Percentiles rank a stretch among this genome's conserved stretches.
Evolutionary conservation across 345 rosid species (phyloP).

Genomic region (Arabis hirsuta): DNA sequence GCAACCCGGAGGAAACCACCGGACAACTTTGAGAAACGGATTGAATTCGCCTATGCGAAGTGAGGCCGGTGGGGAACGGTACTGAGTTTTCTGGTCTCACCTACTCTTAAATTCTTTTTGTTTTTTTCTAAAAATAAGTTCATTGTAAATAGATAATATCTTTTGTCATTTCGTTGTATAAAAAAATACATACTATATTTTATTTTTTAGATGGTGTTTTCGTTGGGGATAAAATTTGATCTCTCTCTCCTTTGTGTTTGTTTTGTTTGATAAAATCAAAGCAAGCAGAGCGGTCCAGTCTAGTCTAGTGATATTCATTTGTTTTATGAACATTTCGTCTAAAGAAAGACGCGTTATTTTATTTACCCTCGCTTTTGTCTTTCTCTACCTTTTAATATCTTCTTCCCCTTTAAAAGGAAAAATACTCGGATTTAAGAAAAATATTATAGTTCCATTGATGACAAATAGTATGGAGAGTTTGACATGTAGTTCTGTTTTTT

Average conservation of each 20-base stretch:
- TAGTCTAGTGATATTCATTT: background rate
- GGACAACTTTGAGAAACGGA: slow-evolving; percentile 44
- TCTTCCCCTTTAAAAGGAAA: background rate
- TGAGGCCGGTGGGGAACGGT: slow-evolving; percentile 46
- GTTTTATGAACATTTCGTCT: slow-evolving; percentile 14
- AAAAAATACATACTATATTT: background rate
- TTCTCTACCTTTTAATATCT: background rate
- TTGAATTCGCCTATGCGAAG: slow-evolving; percentile 52
- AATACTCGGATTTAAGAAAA: background rate
- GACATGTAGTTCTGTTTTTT: too few relatives aligned
- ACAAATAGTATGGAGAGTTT: too few relatives aligned
- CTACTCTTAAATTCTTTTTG: slow-evolving; percentile 10
- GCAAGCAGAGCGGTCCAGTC: slow-evolving; percentile 20
- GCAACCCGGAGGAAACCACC: slow-evolving; percentile 27
- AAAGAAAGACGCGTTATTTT: slow-evolving; percentile 35
- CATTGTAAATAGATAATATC: slow-evolving; percentile 21
- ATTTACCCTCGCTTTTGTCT: background rate
- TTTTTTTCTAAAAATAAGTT: background rate
- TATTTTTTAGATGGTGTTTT: slow-evolving; percentile 12
- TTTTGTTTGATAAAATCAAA: slow-evolving; percentile 26
- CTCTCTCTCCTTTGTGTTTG: background rate
- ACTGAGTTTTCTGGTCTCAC: slow-evolving; percentile 31
- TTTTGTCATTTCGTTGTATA: slow-evolving; percentile 9
- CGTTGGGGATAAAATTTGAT: slow-evolving; percentile 8
- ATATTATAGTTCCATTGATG: background rate